Evolutionary conservation across 192 early-diverging fungal genomes (phyloP), one percentile per base, ranked within the genome.

Genomic region (Chytriomyces confervae): DNA sequence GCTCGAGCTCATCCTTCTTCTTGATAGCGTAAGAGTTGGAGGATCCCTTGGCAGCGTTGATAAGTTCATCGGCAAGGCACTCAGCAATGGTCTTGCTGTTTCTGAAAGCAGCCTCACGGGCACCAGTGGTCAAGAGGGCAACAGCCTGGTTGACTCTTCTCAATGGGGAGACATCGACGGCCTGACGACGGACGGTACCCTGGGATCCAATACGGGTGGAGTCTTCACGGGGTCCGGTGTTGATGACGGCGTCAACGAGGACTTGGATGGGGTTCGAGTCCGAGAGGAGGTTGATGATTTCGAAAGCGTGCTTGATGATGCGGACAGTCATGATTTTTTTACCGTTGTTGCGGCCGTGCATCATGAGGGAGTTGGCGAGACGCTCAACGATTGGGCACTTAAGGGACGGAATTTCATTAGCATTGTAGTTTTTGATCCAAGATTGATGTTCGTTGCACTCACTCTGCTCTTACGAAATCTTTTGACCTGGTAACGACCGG

Each of bases 11-110:
- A 86, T 97, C 97, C 94, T 99, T 99, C 95, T 97, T 98, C 92
- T 98, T 99, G 93, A 98, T 99, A 81, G 96, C 97, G 86, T 99
- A 99, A 77, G 96, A 97, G 93, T 99, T 99, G 86, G 97, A 95
- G 69, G 96, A 97, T 75, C 97, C 96, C 96, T 90, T 87, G 69
- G 84, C 77, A 77, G 96, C 97, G 90, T 99, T 98, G 90, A 98
- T 98, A 80, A 98, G 92, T 89, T 98, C 96, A 91, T 98, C 96
- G 80, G 96, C 97, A 72, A 98, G 92, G 89, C 97, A 98, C 89
- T 98, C 97, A 79, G 96, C 96, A 91, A 98, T 96, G 84, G 96
- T 97, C 94, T 98, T 98, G 89, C 95, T 91, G 93, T 98, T 98
- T 84, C 95, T 94, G 96, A 98, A 98, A 74, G 96, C 91, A 85